Percentiles rank a stretch among this genome's conserved stretches.
phyloP scores from a whole-genome alignment of 2,329 filamentous ascomycete species.

The Colletotrichum sp. region DNA sequence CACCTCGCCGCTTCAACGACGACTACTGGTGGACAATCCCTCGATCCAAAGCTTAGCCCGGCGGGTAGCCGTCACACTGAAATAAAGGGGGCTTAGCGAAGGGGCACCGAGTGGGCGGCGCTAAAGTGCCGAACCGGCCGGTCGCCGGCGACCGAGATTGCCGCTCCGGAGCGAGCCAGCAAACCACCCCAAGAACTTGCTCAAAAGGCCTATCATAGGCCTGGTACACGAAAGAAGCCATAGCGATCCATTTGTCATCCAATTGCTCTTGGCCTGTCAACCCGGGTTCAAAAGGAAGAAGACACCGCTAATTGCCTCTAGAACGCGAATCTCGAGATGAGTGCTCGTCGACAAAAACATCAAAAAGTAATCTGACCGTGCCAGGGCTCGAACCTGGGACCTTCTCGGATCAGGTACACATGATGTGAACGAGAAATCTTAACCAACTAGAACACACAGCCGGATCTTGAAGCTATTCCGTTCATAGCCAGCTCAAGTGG shows the following conservation, averaged over 20 bases:
- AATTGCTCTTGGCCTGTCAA: not conserved
- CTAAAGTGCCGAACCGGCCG: slow-evolving; percentile 1
- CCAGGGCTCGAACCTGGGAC: slow-evolving; percentile 23
- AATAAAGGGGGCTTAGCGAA: slow-evolving; percentile 4
- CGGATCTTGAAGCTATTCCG: not conserved
- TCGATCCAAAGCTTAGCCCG: not conserved
- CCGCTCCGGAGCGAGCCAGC: not conserved
- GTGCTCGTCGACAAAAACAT: not conserved
- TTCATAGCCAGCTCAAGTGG: not conserved
- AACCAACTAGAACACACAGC: slow-evolving; percentile 22
- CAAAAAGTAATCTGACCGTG: slow-evolving; percentile 5
- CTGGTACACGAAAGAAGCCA: not conserved
- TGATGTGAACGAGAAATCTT: slow-evolving; percentile 21
- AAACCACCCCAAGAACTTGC: not conserved
- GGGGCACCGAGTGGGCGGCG: not conserved
- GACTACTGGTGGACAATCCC: not conserved
- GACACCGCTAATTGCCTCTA: not conserved
- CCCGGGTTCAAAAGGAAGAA: not conserved
- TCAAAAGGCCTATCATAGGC: not conserved
- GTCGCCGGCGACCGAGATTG: not conserved
- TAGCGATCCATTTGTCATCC: not conserved
- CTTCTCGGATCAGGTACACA: not conserved
- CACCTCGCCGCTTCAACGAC: not conserved
- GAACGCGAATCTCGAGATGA: not conserved
- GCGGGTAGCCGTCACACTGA: not conserved